Conservation (phyloP, 2,329 filamentous ascomycete species). For the Epichloe amarillans region DNA sequence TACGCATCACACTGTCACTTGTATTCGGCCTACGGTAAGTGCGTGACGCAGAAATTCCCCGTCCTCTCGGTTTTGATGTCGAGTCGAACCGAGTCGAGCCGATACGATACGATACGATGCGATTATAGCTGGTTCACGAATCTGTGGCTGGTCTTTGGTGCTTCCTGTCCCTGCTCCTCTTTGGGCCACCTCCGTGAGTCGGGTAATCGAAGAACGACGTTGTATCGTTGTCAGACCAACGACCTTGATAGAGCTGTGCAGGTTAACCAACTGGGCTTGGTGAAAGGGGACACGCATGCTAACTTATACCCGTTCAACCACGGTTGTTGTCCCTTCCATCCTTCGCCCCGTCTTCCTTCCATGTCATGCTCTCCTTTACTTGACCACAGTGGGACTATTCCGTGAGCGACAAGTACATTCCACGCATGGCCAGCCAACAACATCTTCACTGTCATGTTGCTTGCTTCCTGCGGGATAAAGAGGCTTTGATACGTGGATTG, state of each 20-base stretch:
- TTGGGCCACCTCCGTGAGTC: neutral
- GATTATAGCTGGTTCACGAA: neutral
- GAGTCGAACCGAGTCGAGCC: neutral
- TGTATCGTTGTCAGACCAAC: neutral
- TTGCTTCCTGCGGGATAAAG: conserved; percentile 23
- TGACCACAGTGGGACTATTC: conserved; percentile 18
- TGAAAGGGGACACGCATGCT: conserved; percentile 18
- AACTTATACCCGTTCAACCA: conserved; percentile 26
- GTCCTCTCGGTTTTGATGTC: neutral
- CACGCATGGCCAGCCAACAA: conserved; percentile 15
- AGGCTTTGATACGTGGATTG: conserved; percentile 24
- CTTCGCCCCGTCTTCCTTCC: conserved; percentile 11
- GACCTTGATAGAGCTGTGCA: conserved; percentile 3
- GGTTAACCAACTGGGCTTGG: conserved; percentile 7
- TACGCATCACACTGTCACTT: neutral
- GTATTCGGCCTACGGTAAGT: neutral
- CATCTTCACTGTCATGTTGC: conserved; percentile 15
- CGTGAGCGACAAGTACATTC: conserved; percentile 15
- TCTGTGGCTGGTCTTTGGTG: neutral
- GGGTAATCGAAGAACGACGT: neutral
- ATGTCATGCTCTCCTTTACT: conserved; percentile 5
- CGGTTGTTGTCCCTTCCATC: conserved; percentile 12
- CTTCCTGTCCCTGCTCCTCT: neutral
- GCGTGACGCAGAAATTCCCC: neutral
- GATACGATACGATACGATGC: neutral